phyloP scores from a whole-genome alignment of 2,329 filamentous ascomycete genomes.

The Massarina eburnea region DNA sequence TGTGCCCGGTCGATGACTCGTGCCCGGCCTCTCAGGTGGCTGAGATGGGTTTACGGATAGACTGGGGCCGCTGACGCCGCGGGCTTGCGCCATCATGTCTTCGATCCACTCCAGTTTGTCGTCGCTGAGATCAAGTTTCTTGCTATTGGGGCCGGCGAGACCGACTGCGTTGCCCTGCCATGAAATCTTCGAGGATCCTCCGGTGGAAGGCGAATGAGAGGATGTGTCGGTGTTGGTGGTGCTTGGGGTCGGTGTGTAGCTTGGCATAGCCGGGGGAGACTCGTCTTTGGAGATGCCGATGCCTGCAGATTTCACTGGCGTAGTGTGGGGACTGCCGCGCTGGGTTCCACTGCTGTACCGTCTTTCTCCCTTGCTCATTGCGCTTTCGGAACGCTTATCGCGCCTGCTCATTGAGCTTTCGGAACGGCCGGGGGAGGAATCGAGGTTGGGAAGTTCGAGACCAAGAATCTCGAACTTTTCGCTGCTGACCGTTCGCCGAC shows the following conservation, averaged over 20 bases:
- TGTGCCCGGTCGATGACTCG: conserved; percentile 18
- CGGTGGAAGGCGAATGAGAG: conserved; percentile 26
- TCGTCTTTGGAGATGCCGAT: conserved; percentile 20
- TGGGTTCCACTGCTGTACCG: conserved; percentile 19
- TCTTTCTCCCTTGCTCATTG: conserved; percentile 25
- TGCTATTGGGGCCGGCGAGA: conserved; percentile 69
- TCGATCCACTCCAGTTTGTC: conserved; percentile 81
- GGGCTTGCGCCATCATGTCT: conserved; percentile 78
- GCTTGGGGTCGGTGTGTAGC: conserved; percentile 24
- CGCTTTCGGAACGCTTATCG: conserved; percentile 23
- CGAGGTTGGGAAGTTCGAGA: conserved; percentile 36
- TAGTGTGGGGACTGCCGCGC: conserved; percentile 26
- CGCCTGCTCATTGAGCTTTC: conserved; percentile 30
- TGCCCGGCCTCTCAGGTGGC: conserved; percentile 8
- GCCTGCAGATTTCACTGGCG: conserved; percentile 27
- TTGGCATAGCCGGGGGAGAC: conserved; percentile 26
- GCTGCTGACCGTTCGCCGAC: conserved; percentile 65
- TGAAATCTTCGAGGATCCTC: conserved; percentile 28
- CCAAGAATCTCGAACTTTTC: conserved; percentile 59
- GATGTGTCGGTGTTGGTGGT: conserved; percentile 29
- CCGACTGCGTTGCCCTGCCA: conserved; percentile 56
- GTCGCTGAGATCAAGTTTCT: conserved; percentile 64
- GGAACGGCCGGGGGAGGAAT: conserved; percentile 27
- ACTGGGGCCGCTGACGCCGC: conserved; percentile 65
- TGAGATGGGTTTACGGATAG: conserved; percentile 10